Percentiles rank a stretch among this genome's conserved stretches.
phyloP scores from a whole-genome alignment of 106 monocot species.

The Dioscorea zingiberensis region DNA sequence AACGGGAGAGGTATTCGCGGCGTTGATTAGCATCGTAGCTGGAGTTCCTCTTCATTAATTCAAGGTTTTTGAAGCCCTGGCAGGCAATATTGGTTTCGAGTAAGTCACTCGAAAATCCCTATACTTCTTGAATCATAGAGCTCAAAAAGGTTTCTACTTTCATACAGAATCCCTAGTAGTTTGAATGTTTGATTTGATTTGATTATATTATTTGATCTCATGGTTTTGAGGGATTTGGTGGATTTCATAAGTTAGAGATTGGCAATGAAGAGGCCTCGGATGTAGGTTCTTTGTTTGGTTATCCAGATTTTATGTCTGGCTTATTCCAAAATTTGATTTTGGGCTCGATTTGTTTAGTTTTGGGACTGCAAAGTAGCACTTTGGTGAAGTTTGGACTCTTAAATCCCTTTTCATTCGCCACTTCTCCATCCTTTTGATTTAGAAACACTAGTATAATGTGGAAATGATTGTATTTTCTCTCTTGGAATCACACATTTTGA shows the following conservation, averaged over 20 bases:
- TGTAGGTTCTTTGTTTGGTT: neutral
- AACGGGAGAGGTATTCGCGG: too few species aligned
- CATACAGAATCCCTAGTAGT: too few species aligned
- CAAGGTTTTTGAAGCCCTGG: too few species aligned
- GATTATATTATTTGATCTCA: too few species aligned
- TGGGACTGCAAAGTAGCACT: neutral
- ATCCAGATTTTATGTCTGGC: neutral
- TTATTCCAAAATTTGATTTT: slow-evolving; percentile 11
- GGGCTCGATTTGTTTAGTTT: slow-evolving; percentile 3
- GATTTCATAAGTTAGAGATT: neutral
- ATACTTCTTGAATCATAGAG: too few species aligned
- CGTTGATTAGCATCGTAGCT: too few species aligned
- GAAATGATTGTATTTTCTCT: neutral
- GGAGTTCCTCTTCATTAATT: too few species aligned
- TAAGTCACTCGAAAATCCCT: too few species aligned
- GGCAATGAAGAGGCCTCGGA: neutral
- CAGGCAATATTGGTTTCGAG: too few species aligned
- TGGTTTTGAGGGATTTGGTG: neutral
- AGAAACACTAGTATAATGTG: neutral
- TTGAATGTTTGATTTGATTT: too few species aligned
- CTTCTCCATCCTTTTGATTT: neutral
- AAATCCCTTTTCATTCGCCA: slow-evolving; percentile 3
- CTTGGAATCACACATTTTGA: neutral
- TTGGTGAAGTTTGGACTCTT: neutral
- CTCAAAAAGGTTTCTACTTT: too few species aligned